phyloP scores from a whole-genome alignment of 225 moss, liverwort and hornwort genomes.

The Takakia lepidozioides region DNA sequence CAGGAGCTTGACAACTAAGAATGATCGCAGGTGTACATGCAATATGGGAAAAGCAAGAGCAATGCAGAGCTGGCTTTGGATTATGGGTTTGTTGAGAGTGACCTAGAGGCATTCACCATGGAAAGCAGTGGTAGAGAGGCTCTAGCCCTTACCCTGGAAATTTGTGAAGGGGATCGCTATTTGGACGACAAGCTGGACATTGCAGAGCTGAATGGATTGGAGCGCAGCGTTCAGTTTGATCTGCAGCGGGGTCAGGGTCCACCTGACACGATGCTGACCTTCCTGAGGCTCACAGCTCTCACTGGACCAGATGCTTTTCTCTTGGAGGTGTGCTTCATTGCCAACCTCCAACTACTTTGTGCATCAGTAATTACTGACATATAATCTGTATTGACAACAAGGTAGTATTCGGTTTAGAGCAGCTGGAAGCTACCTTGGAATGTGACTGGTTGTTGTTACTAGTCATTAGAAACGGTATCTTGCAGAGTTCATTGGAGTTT shows the following conservation, averaged over 20 bases:
- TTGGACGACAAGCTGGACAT: conserved; percentile 85
- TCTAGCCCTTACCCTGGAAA: conserved; percentile 68
- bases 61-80: conserved; percentile 85
- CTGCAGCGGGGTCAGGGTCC: conserved; percentile 65
- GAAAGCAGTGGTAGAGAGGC: conserved; percentile 47
- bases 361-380: no score
- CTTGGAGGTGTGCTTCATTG: conserved; percentile 29
- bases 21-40: conserved; percentile 47
- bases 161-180: conserved; percentile 73
- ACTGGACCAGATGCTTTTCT: conserved; percentile 86
- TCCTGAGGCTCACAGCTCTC: conserved; percentile 78
- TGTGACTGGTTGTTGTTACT: no score
- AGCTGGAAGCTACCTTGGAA: no score
- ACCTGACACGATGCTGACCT: conserved; percentile 77
- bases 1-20: no score
- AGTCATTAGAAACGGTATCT: no score
- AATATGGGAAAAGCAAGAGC: conserved; percentile 75
- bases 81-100: conserved; percentile 76
- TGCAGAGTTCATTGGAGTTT: no score
- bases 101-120: conserved; percentile 22
- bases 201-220: conserved; percentile 60
- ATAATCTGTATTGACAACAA: no score
- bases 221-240: conserved; percentile 65
- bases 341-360: neutral
- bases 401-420: no score